Percentiles rank a stretch among this genome's conserved stretches.
Conservation (phyloP, 2,329 filamentous ascomycete species). For the Arthrobotrys iridis region DNA sequence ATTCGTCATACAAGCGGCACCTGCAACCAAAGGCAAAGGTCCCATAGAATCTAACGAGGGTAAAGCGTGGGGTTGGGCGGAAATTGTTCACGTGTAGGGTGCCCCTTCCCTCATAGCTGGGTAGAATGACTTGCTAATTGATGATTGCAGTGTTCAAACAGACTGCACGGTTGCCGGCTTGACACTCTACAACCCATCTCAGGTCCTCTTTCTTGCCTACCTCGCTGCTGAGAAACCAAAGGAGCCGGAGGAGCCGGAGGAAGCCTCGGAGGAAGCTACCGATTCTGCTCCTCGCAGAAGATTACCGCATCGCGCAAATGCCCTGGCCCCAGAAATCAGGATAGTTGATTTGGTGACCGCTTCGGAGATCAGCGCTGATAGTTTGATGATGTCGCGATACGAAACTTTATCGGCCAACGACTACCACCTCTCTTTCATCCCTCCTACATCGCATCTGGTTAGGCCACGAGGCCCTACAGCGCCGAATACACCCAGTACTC, state of each 20-base stretch:
- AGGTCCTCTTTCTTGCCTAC: conserved; percentile 91
- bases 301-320: conserved; percentile 73
- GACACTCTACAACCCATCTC: conserved; percentile 90
- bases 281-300: conserved; percentile 56
- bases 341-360: conserved; percentile 87
- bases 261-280: conserved; percentile 61
- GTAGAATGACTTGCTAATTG: conserved; percentile 57
- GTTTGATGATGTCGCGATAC: conserved; percentile 83
- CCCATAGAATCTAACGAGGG: conserved; percentile 70
- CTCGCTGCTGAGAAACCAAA: conserved; percentile 69
- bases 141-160: conserved; percentile 76
- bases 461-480: conserved; percentile 69
- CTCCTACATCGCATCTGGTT: conserved; percentile 67
- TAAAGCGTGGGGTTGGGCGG: conserved; percentile 78
- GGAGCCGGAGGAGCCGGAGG: conserved; percentile 60
- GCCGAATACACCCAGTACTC: conserved; percentile 71
- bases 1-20: conserved; percentile 61
- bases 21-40: conserved; percentile 37
- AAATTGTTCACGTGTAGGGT: conserved; percentile 90
- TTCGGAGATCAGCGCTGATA: conserved; percentile 85
- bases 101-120: conserved; percentile 58
- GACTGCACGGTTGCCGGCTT: conserved; percentile 98
- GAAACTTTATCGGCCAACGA: conserved; percentile 87
- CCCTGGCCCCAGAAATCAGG: conserved; percentile 85
- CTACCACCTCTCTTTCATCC: conserved; percentile 87